A percentile compares a stretch with the other conserved stretches of the same genome.
phyloP scores from a whole-genome alignment of 805 yeast species.

The Yarrowia sp. region DNA sequence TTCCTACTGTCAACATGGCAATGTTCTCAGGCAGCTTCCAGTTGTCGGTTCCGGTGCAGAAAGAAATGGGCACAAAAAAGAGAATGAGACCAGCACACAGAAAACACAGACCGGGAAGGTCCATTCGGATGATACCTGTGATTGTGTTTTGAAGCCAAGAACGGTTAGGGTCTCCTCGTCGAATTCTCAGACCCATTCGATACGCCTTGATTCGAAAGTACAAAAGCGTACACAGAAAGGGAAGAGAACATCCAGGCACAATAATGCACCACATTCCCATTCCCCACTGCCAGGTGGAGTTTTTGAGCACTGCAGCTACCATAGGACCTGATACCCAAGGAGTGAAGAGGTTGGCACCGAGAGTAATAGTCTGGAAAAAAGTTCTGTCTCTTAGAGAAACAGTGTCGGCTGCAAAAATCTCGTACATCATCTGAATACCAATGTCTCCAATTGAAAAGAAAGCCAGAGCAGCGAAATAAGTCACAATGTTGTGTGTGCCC shows the following conservation, averaged over 20 bases:
- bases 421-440: conserved; percentile 40
- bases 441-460: conserved; percentile 42
- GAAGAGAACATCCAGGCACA: conserved; percentile 41
- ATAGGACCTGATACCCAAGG: conserved; percentile 41
- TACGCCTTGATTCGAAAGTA: conserved; percentile 29
- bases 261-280: conserved; percentile 50
- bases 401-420: conserved; percentile 40
- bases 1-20: conserved; percentile 11
- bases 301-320: conserved; percentile 34
- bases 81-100: conserved; percentile 5
- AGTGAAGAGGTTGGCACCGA: conserved; percentile 42
- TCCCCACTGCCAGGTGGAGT: conserved; percentile 51
- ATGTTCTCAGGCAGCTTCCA: conserved; percentile 21
- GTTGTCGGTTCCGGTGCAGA: conserved; percentile 8
- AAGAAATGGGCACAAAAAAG: conserved; percentile 14
- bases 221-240: conserved; percentile 30
- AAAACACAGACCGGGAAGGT: neutral
- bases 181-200: conserved; percentile 25
- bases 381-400: conserved; percentile 43
- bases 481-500: conserved; percentile 33
- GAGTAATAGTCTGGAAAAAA: conserved; percentile 38
- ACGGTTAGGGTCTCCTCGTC: conserved; percentile 21
- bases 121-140: neutral
- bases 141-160: neutral
- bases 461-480: conserved; percentile 42